A percentile compares a stretch with the other conserved stretches of the same genome.
phyloP scores from a whole-genome alignment of 257 asterid genomes.

The Gynochthodes officinalis region DNA sequence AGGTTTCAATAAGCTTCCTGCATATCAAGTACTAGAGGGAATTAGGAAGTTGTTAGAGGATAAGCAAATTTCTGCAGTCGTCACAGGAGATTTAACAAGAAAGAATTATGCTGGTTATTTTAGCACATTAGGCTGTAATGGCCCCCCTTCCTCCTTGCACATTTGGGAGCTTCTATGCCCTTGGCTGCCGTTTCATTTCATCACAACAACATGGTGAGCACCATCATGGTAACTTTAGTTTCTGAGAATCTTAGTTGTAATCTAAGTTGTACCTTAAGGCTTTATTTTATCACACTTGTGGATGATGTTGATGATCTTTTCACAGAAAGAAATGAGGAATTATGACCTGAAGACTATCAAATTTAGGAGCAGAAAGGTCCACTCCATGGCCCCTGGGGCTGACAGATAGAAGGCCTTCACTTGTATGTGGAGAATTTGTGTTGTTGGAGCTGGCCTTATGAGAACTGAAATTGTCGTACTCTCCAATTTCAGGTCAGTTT shows the following conservation, averaged over 20 bases:
- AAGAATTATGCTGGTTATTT: slow-evolving; percentile 48
- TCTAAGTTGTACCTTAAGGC: neutral
- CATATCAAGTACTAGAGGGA: slow-evolving; percentile 49
- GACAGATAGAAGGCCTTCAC: slow-evolving; percentile 94
- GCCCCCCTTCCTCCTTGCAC: too few species aligned
- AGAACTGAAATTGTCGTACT: neutral
- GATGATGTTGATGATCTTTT: slow-evolving; percentile 10
- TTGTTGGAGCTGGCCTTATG: neutral
- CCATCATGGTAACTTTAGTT: slow-evolving; percentile 51
- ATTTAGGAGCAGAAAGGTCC: slow-evolving; percentile 42
- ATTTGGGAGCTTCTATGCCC: too few species aligned
- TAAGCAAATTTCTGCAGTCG: slow-evolving; percentile 51
- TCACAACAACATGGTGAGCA: slow-evolving; percentile 89
- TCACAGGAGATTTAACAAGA: slow-evolving; percentile 41
- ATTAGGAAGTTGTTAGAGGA: slow-evolving; percentile 43
- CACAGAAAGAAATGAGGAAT: slow-evolving; percentile 73
- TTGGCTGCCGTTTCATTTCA: too few species aligned
- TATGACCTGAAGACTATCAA: slow-evolving; percentile 63
- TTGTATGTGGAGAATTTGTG: slow-evolving; percentile 62
- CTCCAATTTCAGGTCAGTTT: slow-evolving; percentile 1
- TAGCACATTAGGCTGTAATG: too few species aligned
- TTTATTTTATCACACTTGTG: neutral
- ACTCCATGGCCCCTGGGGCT: slow-evolving; percentile 70
- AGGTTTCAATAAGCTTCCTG: slow-evolving; percentile 30
- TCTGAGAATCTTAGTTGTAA: too few species aligned